Percentiles rank a stretch among this genome's conserved stretches.
Conservation (phyloP, 257 asterid species). For the Ilex aquifolium region DNA sequence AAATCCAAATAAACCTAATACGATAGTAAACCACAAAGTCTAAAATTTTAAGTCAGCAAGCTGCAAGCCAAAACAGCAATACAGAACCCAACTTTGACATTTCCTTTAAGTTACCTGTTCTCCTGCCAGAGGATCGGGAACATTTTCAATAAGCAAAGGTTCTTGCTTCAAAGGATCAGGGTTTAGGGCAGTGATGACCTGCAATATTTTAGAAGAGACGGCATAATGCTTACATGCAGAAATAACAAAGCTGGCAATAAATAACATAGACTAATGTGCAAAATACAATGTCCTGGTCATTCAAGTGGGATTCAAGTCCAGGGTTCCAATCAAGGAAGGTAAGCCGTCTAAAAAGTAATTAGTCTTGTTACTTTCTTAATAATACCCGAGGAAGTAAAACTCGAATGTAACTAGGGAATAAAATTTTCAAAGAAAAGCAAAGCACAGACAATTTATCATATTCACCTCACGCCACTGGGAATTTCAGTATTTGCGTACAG, state of each 20-base stretch:
- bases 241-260: background rate
- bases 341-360: too few species aligned
- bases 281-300: background rate
- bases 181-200: conserved; percentile 61
- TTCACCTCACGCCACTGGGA: too few species aligned
- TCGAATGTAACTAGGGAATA: too few species aligned
- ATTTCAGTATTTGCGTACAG: too few species aligned
- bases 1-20: too few species aligned
- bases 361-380: too few species aligned
- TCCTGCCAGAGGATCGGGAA: conserved; percentile 85
- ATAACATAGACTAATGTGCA: background rate
- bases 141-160: conserved; percentile 67
- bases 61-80: background rate
- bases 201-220: conserved; percentile 23
- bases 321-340: too few species aligned
- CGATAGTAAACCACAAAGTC: background rate
- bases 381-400: too few species aligned
- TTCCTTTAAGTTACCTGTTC: conserved; percentile 58
- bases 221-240: conserved; percentile 11
- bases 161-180: conserved; percentile 97
- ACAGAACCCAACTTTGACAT: background rate
- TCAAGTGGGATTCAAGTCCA: too few species aligned
- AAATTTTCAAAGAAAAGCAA: too few species aligned
- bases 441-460: too few species aligned
- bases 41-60: conserved; percentile 12